Evolutionary conservation across 345 rosid genomes (phyloP).

Genomic region (Firmiana major): DNA sequence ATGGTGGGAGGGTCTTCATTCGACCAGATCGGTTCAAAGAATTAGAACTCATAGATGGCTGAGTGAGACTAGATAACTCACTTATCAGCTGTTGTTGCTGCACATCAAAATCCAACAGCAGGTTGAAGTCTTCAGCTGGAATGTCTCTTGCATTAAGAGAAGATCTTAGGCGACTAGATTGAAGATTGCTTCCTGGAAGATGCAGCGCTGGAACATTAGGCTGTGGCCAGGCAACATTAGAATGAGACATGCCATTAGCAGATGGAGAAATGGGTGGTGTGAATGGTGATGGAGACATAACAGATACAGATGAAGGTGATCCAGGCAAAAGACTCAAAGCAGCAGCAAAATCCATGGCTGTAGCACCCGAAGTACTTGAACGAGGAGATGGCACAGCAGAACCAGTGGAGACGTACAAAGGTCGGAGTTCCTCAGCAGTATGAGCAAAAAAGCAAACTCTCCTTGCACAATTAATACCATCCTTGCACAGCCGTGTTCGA

Average conservation of each 20-base stretch:
- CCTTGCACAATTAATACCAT: conserved; percentile 74
- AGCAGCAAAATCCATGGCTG: conserved; percentile 75
- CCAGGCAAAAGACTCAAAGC: conserved; percentile 75
- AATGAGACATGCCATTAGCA: conserved; percentile 58
- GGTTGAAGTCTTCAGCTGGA: conserved; percentile 48
- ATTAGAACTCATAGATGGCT: conserved; percentile 40
- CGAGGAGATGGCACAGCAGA: conserved; percentile 91
- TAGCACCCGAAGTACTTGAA: conserved; percentile 49
- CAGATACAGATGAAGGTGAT: conserved; percentile 68
- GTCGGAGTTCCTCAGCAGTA: conserved; percentile 78
- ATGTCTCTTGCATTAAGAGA: conserved; percentile 77
- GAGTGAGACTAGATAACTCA: conserved; percentile 49
- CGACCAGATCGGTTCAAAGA: conserved; percentile 63
- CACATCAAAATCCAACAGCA: conserved; percentile 66
- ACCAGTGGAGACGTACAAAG: conserved; percentile 78
- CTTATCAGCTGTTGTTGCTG: conserved; percentile 63
- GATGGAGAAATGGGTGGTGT: conserved; percentile 90
- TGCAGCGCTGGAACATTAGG: conserved; percentile 84
- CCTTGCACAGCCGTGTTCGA: conserved; percentile 83
- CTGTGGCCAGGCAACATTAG: conserved; percentile 76
- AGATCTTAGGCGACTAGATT: conserved; percentile 84
- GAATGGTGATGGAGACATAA: conserved; percentile 74
- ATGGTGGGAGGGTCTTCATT: conserved; percentile 65
- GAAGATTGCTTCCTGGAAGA: conserved; percentile 69
- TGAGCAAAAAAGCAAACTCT: conserved; percentile 99